These are phyloP conservation scores for Auricularia auricula-judae DNA, from an alignment of 768 basidiomycete genomes.

Conservation along the genomic window DNA sequence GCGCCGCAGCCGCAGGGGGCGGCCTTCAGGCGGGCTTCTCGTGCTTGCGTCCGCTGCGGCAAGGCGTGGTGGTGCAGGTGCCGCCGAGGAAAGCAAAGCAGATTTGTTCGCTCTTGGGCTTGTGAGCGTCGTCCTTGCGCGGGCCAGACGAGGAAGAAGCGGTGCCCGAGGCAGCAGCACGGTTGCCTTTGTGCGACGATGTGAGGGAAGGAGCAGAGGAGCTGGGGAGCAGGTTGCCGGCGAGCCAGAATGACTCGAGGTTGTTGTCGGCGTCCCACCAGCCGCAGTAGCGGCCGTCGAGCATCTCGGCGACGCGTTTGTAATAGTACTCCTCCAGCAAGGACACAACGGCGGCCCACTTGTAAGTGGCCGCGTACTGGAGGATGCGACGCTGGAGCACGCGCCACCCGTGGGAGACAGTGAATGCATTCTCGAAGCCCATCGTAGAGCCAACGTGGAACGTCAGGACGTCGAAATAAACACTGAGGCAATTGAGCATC, in stretches of 20 bases:
- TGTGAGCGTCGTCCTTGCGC: neutral
- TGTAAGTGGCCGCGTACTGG: neutral
- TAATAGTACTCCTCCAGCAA: neutral
- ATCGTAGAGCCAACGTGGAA: neutral
- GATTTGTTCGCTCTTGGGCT: neutral
- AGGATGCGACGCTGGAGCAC: neutral
- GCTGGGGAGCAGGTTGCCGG: neutral
- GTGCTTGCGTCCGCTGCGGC: neutral
- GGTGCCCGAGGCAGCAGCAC: neutral
- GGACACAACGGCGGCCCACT: neutral
- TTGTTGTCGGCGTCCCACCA: constrained; percentile 2
- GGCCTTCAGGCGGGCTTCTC: no score
- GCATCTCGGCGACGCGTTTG: constrained; percentile 4
- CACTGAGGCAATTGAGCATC: neutral
- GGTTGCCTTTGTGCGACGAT: neutral
- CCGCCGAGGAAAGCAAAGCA: neutral
- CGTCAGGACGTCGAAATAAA: neutral
- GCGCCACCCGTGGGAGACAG: neutral
- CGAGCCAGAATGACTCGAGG: neutral
- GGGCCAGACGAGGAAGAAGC: neutral
- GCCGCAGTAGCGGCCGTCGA: neutral
- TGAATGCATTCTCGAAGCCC: neutral
- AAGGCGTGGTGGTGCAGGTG: neutral
- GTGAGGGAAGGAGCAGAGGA: neutral
- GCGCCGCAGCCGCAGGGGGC: neutral